A percentile compares a stretch with the other conserved stretches of the same genome.
phyloP scores from a whole-genome alignment of 2,329 filamentous ascomycete genomes.

The Reticulascus tulasneorum region DNA sequence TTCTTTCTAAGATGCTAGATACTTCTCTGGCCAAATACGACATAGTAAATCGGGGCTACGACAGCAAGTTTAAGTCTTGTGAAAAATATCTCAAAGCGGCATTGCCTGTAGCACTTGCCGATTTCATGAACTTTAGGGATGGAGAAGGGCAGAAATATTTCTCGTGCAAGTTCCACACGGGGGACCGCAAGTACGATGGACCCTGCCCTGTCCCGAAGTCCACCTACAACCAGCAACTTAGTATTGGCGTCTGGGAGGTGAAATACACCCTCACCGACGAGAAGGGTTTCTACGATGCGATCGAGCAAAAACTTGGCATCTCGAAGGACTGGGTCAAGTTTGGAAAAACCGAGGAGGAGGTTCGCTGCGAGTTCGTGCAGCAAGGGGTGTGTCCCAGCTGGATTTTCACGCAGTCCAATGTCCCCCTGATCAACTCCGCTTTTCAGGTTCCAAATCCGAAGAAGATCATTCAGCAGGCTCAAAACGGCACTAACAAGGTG shows the following conservation, averaged over 20 bases:
- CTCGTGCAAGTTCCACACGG: too few species aligned
- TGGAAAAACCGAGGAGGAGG: too few species aligned
- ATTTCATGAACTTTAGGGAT: too few species aligned
- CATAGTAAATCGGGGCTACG: too few species aligned
- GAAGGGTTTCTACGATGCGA: background rate
- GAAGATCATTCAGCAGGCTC: constrained; percentile 3
- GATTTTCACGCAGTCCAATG: background rate
- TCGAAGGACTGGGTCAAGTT: constrained; percentile 1
- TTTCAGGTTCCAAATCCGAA: constrained; percentile 5
- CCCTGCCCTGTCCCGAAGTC: background rate
- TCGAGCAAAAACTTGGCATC: constrained; percentile 1
- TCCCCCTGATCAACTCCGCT: background rate
- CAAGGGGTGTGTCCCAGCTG: background rate
- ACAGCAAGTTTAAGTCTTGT: too few species aligned
- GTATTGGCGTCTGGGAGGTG: background rate
- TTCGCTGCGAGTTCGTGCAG: background rate
- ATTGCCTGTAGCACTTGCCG: too few species aligned
- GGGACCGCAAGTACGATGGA: background rate
- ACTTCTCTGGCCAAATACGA: too few species aligned
- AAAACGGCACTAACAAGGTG: background rate
- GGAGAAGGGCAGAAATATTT: too few species aligned
- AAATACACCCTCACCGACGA: constrained; percentile 1
- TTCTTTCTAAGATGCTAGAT: too few species aligned
- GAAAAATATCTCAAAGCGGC: too few species aligned
- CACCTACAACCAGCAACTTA: too few species aligned